These are phyloP conservation scores for Nemania sp. DNA, from an alignment of 2,329 filamentous ascomycete genomes.

Conservation along the genomic window DNA sequence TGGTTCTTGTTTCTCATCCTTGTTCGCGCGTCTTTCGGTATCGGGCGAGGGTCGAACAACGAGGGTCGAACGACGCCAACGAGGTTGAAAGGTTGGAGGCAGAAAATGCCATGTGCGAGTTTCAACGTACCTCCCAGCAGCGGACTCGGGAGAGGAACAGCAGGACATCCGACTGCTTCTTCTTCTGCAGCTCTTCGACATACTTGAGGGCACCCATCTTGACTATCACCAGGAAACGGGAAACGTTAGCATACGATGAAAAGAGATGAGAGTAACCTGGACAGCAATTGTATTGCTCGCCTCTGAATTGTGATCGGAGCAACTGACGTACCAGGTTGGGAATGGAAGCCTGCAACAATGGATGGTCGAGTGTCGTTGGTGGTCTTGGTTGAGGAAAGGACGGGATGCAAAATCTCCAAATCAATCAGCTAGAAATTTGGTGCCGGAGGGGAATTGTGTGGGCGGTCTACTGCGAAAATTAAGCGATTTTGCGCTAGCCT, in stretches of 20 bases:
- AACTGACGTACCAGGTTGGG: conserved; percentile 41
- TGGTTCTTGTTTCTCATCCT: conserved; percentile 22
- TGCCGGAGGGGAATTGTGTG: conserved; percentile 35
- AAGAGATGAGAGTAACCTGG: too few relatives aligned
- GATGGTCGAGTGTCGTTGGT: conserved; percentile 41
- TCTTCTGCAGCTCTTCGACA: conserved; percentile 99
- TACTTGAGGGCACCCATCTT: conserved; percentile 99
- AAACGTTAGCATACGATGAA: conserved; percentile 32
- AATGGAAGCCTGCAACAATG: conserved; percentile 42
- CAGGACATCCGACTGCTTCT: conserved; percentile 99
- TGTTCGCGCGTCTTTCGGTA: conserved; percentile 34
- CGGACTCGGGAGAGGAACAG: conserved; percentile 99
- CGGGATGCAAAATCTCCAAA: conserved; percentile 36
- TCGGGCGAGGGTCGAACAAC: too few relatives aligned
- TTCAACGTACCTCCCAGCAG: conserved; percentile 97
- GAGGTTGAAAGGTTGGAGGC: background rate
- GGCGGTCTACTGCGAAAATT: conserved; percentile 31
- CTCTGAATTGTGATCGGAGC: background rate
- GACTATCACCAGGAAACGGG: conserved; percentile 43
- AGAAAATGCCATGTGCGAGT: too few relatives aligned
- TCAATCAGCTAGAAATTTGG: conserved; percentile 34
- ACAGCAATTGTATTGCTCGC: too few relatives aligned
- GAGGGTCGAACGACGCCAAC: conserved; percentile 19
- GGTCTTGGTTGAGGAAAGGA: conserved; percentile 30
- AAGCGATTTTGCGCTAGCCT: conserved; percentile 35